These are phyloP conservation scores for Sclerotinia trifoliorum DNA, from an alignment of 2,329 filamentous ascomycete genomes.

Conservation along the genomic window DNA sequence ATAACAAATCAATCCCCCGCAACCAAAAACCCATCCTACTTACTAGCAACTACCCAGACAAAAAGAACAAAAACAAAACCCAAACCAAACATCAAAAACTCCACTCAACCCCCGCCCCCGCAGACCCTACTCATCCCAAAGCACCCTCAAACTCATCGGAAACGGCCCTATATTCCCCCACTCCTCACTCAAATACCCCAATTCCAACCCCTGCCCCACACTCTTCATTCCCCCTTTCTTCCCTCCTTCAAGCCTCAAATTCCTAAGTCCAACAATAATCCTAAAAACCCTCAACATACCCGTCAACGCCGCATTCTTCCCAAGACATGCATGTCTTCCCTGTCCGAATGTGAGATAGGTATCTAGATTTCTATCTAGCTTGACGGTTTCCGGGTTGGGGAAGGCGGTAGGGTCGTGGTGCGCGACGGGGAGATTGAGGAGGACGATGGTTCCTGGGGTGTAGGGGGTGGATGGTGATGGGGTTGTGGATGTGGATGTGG, in stretches of 20 bases:
- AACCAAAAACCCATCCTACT: no score
- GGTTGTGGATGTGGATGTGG: constrained; percentile 50
- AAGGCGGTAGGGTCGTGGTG: constrained; percentile 58
- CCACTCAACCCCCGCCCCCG: no score
- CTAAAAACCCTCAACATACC: constrained; percentile 53
- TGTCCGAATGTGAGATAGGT: constrained; percentile 63
- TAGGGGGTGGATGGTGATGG: constrained; percentile 50
- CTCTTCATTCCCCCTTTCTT: constrained; percentile 41
- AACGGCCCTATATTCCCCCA: constrained; percentile 57
- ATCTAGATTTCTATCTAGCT: constrained; percentile 60
- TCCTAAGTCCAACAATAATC: constrained; percentile 32
- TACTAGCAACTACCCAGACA: no score
- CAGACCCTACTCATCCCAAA: constrained; percentile 37
- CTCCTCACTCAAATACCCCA: constrained; percentile 64
- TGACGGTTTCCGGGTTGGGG: constrained; percentile 58
- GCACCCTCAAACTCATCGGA: constrained; percentile 41
- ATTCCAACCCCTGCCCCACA: constrained; percentile 22
- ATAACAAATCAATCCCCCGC: no score
- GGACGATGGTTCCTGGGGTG: constrained; percentile 60
- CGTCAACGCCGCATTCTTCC: constrained; percentile 60
- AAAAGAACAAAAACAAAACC: no score
- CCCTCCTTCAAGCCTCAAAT: constrained; percentile 25
- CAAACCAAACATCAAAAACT: no score
- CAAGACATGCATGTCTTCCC: constrained; percentile 62
- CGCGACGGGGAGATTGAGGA: constrained; percentile 59